Evolutionary conservation across 176 grass and related monocot species (phyloP), one percentile per base, ranked within the genome.

Genomic region (Eragrostis curvula): DNA sequence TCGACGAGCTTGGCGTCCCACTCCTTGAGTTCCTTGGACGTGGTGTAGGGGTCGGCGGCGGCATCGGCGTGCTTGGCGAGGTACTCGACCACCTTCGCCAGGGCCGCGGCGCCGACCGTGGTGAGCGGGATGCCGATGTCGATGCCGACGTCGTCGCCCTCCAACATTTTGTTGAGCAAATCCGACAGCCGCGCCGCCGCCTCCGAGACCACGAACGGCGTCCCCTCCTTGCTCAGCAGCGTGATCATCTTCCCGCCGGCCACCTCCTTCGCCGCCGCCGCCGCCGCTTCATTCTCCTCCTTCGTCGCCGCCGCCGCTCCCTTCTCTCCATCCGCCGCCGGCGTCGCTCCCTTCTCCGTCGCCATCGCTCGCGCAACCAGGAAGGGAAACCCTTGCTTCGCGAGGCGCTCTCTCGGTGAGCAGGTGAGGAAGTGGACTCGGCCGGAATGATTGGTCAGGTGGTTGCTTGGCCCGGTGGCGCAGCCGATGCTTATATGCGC

Each of bases 1-100:
- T 36, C 16, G 63, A 84, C 8, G 73, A 84, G 47, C 24, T 15
- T 15, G 8, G 10, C 16, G 27, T 69, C 63, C 73, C 63, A 77
- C 17, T 23, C 11, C 63, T 69, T 12, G 12, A 69, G 48, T 0
- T 57, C 82, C 12, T 84, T 21, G 41, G 47, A 48, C 47, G 47
- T 6, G 58, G 1, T 6, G 2, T 12, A 2, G 56, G 1, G 9
- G 2, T 23, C 9, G 29, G 0, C n/a, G 2, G 4, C 5, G 18
- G 25, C 23, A 0, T 44, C 29, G 21, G 32, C 56, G 75, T 63
- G 66, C 2, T 51, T 71, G 11, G 51, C 8, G 83, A 32, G 21
- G 66, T 63, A 79, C 43, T 43, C 3, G 29, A 64, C 27, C 52
- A 51, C 55, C 30, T 0, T n/a, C n/a, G 0, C 2, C 56, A 79